Base-by-base conservation (phyloP, 176 grass and related monocot genomes). In the Areca catechu region DNA sequence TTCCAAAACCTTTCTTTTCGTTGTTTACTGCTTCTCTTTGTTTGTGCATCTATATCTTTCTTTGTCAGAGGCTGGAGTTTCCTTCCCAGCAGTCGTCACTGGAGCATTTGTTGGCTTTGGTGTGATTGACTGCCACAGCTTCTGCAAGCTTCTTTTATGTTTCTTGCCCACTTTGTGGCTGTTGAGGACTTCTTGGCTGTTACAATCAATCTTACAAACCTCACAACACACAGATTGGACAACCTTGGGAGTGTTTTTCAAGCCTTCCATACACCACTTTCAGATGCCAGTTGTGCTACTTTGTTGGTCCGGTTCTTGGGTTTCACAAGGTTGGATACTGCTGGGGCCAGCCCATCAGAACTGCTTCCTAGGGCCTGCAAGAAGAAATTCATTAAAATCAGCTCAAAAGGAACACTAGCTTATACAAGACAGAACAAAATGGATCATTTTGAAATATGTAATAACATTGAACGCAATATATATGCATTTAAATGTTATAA, bases 171-270 rank as follows among this genome's bases (percentile, higher is more conserved):
- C 16, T 22, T 70, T 43, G 48, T 65, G 75, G 48, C 17, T 65
- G 49, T 53, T 57, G 71, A 62, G 50, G 56, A 78, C 37, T 53
- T 65, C 75, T 47, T 50, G 29, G 14, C 51, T 78, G 37, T 78
- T 49, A 28, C 75, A 78, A 7, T 24, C 56, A 48, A 65, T 63
- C 23, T 78, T 78, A 43, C 75, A 78, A 69, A 78, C 14, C 18
- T 71, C 75, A 34, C 66, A 78, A 58, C 47, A 65, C 1, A 78
- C 12, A 5, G 49, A 29, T 21, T 50, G 67, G 4, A 23, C 27
- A 14, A 48, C n/a, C 34, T 49, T 37, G 19, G 49, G 22, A 25
- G 30, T 20, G 5, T 18, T 15, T 15, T 49, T 19, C 4, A 9
- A 58, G 16, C 30, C 14, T 48, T 49, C 15, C 5, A 49, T 15